phyloP scores from a whole-genome alignment of 2,329 filamentous ascomycete species.

The Xylariaceae sp. region DNA sequence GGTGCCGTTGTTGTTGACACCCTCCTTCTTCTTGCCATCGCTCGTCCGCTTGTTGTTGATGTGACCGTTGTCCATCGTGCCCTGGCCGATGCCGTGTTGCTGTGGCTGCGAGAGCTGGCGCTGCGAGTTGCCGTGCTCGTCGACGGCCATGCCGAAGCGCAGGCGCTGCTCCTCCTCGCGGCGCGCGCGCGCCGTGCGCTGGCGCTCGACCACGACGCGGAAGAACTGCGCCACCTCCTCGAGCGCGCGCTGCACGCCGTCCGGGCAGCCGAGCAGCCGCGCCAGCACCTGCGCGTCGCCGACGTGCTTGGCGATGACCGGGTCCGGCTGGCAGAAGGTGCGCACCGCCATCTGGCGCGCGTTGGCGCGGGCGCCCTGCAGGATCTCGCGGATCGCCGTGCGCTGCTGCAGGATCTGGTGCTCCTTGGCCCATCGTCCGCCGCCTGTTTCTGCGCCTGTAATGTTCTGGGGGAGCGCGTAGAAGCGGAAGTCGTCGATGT shows the following conservation, averaged over 20 bases:
- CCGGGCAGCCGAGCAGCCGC: constrained; percentile 38
- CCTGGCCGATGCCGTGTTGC: no score
- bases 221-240: constrained; percentile 48
- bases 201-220: constrained; percentile 42
- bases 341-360: constrained; percentile 45
- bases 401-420: no score
- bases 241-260: constrained; percentile 37
- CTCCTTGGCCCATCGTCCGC: no score
- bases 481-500: constrained; percentile 47
- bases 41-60: no score
- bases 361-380: constrained; percentile 45
- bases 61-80: no score
- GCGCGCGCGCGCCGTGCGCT: constrained; percentile 13
- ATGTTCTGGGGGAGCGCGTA: constrained; percentile 39
- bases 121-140: no score
- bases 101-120: no score
- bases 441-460: no score
- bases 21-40: no score
- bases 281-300: constrained; percentile 45
- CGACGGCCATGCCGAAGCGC: no score
- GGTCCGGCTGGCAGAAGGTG: constrained; percentile 52
- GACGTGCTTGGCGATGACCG: constrained; percentile 50
- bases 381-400: constrained; percentile 36
- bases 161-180: not conserved
- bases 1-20: no score